Evolutionary conservation across 371 early-diverging fungal species (phyloP), one percentile per base, ranked within the genome.

Genomic region (Blakeslea trispora): DNA sequence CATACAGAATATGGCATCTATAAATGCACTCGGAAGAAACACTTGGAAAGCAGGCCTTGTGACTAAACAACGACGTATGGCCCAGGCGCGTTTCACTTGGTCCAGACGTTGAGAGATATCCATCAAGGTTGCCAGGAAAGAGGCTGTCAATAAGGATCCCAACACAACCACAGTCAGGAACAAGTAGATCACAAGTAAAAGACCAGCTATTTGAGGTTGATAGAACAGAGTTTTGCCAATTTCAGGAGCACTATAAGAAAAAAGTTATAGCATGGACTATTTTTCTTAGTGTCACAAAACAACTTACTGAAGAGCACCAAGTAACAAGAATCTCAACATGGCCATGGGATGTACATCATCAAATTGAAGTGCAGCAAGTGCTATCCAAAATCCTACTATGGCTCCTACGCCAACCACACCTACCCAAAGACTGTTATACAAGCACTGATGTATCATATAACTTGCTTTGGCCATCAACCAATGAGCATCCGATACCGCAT

Each of bases 231-330:
- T 78, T 31, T 61, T 63, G 31, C 63, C 68, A 43, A 78, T 73
- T 24, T 60, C 57, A 17, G 79, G 79, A 1, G 79, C 59, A 60
- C 77, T 77, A 53, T 18, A 10, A n/a, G 6, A 44, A 8, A 18
- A 17, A 43, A 45, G 15, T 41, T 18, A 24, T 17, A 35, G 24
- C 21, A 39, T 23, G 42, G 14, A 23, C n/a, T n/a, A n/a, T n/a
- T n/a, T n/a, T n/a, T n/a, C n/a, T n/a, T n/a, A 11, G 10, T 15
- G 1, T 32, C 6, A 45, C n/a, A 46, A 3, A 28, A n/a, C n/a
- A n/a, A 65, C 72, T 72, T 68, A 77, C 77, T 75, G 75, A 17
- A 78, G 53, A n/a, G 75, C 79, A 45, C 73, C 79, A 10, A 78
- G 52, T 5, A 64, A 43, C 17, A 78, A 54, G 22, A 67, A 54